phyloP scores from a whole-genome alignment of 495 filamentous ascomycete genomes.

The Cercophora scortea region DNA sequence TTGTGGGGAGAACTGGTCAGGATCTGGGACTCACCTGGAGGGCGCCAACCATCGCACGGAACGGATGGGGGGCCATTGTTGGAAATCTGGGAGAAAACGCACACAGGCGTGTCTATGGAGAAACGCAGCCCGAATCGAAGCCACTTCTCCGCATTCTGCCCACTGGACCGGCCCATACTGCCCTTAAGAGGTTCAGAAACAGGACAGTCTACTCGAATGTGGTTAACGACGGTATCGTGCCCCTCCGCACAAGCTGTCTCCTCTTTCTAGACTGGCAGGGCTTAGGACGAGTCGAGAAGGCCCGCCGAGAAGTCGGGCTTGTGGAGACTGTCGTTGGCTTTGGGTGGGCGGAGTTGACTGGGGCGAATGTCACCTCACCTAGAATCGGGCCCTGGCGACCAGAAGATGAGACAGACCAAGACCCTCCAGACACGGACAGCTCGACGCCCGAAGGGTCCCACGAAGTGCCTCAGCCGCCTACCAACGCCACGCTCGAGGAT shows the following conservation, averaged over 20 bases:
- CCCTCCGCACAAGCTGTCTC: constrained; percentile 85
- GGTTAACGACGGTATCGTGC: constrained; percentile 97
- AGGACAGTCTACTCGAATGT: constrained; percentile 95
- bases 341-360: constrained; percentile 92
- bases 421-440: constrained; percentile 15
- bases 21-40: constrained; percentile 93
- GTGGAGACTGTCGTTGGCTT: constrained; percentile 88
- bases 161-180: constrained; percentile 84
- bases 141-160: constrained; percentile 86
- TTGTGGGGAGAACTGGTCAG: constrained; percentile 90
- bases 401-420: constrained; percentile 11
- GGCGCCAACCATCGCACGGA: constrained; percentile 71
- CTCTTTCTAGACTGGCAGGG: constrained; percentile 98
- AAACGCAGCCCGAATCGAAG: constrained; percentile 71
- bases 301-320: constrained; percentile 80
- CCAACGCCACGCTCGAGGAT: constrained; percentile 47
- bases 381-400: constrained; percentile 29
- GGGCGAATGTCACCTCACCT: constrained; percentile 48
- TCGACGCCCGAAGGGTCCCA: constrained; percentile 17
- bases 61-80: constrained; percentile 82
- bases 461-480: constrained; percentile 53
- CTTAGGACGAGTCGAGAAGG: constrained; percentile 87
- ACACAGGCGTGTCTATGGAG: constrained; percentile 53
- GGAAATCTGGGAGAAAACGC: constrained; percentile 63
- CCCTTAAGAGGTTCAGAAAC: constrained; percentile 79